Evolutionary conservation across 805 yeast species (phyloP), one percentile per base, ranked within the genome.

Genomic region (Wickerhamiella allomyrinae): DNA sequence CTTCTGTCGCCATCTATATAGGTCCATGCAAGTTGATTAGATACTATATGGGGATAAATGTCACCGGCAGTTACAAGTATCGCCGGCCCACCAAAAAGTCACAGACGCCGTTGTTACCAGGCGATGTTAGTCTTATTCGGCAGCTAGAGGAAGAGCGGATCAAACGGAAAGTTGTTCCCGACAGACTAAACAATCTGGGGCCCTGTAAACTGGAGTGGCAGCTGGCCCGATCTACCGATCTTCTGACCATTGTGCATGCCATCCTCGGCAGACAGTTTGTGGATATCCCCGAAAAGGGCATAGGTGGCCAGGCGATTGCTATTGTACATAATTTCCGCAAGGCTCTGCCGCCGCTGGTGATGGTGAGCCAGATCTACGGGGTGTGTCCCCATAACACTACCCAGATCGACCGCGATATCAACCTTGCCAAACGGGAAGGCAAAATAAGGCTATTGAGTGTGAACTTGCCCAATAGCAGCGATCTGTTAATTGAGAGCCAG

Each of bases 311-410:
- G 1, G 46, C 50, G 5, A 40, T 46, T 9, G 59, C 58, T 3
- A 53, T 54, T 11, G 46, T 57, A 3, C 45, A 45, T 14, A 42
- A 48, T 11, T 56, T 46, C 41, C 49, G 67, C 9, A 35, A 41
- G 21, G 15, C 44, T 2, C 19, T 58, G n/a, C 64, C 67, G 2
- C 57, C 56, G 6, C 39, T 58, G 22, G 62, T 57, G 10, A 48
- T 54, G 44, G 44, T 55, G 8, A 53, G 56, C 13, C 66, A 62
- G 27, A 39, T 63, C 13, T 57, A 62, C 41, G 62, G 66, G 3
- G 46, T 64, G 2, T 60, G 51, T 42, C 58, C 63, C 1, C 45
- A 47, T 15, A 44, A 52, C n/a, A 54, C 64, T 3, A 65, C 69
- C 2, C 48, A 44, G 19, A 57, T 65, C 1, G 69, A 64, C 37